A percentile compares a stretch with the other conserved stretches of the same genome.
phyloP scores from a whole-genome alignment of 208 protist species.

The Wallacemonas rigidus region DNA sequence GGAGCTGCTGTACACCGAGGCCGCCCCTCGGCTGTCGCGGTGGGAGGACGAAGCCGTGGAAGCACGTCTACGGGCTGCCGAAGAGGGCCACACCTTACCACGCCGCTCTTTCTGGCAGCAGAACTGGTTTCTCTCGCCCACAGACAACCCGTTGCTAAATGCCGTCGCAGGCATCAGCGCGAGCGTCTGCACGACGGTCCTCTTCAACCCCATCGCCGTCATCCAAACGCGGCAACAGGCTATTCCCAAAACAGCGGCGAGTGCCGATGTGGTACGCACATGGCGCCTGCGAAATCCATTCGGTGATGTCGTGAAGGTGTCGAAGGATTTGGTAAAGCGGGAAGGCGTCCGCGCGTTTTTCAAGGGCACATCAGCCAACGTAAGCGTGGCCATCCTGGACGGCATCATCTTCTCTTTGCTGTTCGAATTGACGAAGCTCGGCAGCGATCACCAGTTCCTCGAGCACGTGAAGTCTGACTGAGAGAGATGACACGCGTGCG shows the following conservation, averaged over 20 bases:
- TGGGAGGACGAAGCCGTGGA: conserved; percentile 41
- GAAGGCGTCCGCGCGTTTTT: conserved; percentile 80
- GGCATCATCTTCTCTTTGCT: conserved; percentile 79
- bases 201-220: conserved; percentile 85
- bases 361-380: conserved; percentile 79
- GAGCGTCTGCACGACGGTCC: conserved; percentile 61
- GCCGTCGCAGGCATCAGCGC: conserved; percentile 59
- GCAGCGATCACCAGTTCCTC: conserved; percentile 77
- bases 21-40: conserved; percentile 46
- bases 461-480: conserved; percentile 12
- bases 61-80: neutral
- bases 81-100: conserved; percentile 5
- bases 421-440: conserved; percentile 88
- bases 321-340: conserved; percentile 47
- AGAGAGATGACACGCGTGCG: neutral
- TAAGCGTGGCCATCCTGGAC: conserved; percentile 69
- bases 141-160: conserved; percentile 84
- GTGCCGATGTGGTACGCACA: neutral
- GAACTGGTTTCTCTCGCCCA: conserved; percentile 76
- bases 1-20: conserved; percentile 57
- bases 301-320: conserved; percentile 30
- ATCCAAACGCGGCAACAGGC: conserved; percentile 82
- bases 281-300: conserved; percentile 16
- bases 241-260: conserved; percentile 22
- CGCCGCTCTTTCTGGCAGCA: conserved; percentile 41